Conservation (phyloP, 2,329 filamentous ascomycete genomes). For the Neopestalotiopsis clavispora region DNA sequence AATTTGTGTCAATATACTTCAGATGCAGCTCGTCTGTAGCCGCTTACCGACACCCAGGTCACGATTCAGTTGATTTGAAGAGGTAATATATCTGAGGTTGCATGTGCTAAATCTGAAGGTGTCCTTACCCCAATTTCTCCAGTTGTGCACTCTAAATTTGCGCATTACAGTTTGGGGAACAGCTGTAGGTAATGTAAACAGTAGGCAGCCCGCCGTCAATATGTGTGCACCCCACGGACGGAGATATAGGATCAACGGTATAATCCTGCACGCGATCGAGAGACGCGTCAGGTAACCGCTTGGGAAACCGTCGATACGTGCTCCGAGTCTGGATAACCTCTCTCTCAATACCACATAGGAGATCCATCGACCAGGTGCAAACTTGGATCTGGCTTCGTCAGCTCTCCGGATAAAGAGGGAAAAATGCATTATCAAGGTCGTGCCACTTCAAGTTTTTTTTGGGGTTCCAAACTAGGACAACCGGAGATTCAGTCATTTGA, state of each 20-base stretch:
- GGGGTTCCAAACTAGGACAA: neutral
- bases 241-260: neutral
- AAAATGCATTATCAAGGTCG: neutral
- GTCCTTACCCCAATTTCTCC: neutral
- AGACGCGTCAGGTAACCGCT: neutral
- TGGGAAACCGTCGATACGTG: neutral
- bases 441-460: neutral
- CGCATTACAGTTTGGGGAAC: neutral
- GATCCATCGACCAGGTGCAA: neutral
- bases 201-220: neutral
- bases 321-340: neutral
- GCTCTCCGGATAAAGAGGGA: slow-evolving; percentile 8
- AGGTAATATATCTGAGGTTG: slow-evolving; percentile 15
- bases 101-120: neutral
- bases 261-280: neutral
- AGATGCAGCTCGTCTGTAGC: neutral
- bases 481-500: slow-evolving; percentile 1
- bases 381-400: neutral
- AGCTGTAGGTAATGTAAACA: neutral
- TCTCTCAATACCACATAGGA: neutral
- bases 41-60: slow-evolving; percentile 8
- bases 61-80: neutral
- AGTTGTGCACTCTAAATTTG: neutral
- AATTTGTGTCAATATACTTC: neutral
- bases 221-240: neutral